Evolutionary conservation across 1,284 basidiomycete species (phyloP).

Genomic region (Malassezia cuniculi): DNA sequence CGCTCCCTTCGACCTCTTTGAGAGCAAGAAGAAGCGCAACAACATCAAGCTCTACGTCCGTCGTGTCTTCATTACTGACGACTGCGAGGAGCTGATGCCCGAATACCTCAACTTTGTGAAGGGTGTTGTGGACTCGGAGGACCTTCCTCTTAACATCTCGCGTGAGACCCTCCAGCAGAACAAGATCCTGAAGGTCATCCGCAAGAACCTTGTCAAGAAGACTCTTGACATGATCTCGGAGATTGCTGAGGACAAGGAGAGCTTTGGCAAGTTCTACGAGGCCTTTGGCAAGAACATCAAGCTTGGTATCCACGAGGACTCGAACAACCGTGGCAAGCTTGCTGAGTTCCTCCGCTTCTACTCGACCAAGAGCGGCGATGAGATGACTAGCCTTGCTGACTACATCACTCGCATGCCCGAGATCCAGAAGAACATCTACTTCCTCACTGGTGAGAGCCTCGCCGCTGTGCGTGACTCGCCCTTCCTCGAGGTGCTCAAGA

Average conservation of each 20-base stretch:
- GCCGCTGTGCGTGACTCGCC: constrained; percentile 82
- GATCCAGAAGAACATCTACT: constrained; percentile 96
- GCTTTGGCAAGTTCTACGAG: constrained; percentile 88
- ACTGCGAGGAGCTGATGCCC: constrained; percentile 98
- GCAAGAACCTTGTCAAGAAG: constrained; percentile 81
- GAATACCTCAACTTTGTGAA: constrained; percentile 99
- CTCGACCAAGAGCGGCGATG: constrained; percentile 88
- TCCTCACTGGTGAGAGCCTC: constrained; percentile 90
- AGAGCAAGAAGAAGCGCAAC: constrained; percentile 99
- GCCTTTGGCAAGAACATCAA: constrained; percentile 55
- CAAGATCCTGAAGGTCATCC: constrained; percentile 99
- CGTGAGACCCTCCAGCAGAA: constrained; percentile 99
- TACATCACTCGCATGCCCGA: constrained; percentile 99
- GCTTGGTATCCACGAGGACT: constrained; percentile 98
- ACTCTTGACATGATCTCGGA: constrained; percentile 86
- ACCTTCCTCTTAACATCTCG: constrained; percentile 98
- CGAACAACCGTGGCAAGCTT: constrained; percentile 96
- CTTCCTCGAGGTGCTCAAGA: constrained; percentile 98
- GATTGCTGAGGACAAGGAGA: constrained; percentile 99
- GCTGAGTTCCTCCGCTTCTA: constrained; percentile 98
- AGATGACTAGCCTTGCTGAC: constrained; percentile 92
- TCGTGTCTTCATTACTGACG: constrained; percentile 99
- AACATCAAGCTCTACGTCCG: constrained; percentile 99
- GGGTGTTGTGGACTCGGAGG: constrained; percentile 90
- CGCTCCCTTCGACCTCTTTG: constrained; percentile 84